Base-by-base conservation (phyloP, 1,139 yeast species). In the Yamadazyma diospyri region DNA sequence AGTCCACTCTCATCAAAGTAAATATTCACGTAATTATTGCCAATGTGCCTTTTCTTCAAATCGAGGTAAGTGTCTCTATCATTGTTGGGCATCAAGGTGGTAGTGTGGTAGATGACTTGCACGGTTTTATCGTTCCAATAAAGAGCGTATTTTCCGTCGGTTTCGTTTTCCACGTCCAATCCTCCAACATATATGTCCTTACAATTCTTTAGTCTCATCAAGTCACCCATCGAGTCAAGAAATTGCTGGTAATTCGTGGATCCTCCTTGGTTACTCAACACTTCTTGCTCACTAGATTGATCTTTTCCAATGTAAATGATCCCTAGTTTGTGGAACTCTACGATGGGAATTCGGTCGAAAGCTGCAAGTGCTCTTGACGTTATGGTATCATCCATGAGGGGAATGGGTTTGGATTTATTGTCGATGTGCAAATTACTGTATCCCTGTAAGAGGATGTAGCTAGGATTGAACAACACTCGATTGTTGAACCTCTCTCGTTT, bases 21-120 rank as follows among this genome's bases (percentile, higher is more conserved):
- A 27, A 86, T 76, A 49, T 83, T 84, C 35, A 87, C 94, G 53
- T 79, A 80, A 52, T 86, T 76, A 58, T 87, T 87, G 4, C 96
- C 96, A 44, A 87, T 82, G 51, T 87, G 96, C 35, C 92, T 61
- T 55, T 87, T 87, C 55, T 86, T 87, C 50, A 70, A 56, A 12
- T 82, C 73, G 24, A 33, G 38, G 25, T 40, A 38, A 5, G 26
- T 19, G 27, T 78, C 81, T 23, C 61, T 61, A 5, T 59, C 61
- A 32, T 55, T 50, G 33, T 66, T 61, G 2, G 83, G 81, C 95
- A 87, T 87, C 72, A 87, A 59, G 0, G 95, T 84, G 1, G 88
- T 79, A 3, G 85, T 72, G 53, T 87, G 95, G 56, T 76, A 87
- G 7, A 85, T 72, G 30, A 86, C 60, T 50, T 85, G 95, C 1